Base-by-base conservation (phyloP, 2,329 filamentous ascomycete species). In the Cordyceps cateniannulata region DNA sequence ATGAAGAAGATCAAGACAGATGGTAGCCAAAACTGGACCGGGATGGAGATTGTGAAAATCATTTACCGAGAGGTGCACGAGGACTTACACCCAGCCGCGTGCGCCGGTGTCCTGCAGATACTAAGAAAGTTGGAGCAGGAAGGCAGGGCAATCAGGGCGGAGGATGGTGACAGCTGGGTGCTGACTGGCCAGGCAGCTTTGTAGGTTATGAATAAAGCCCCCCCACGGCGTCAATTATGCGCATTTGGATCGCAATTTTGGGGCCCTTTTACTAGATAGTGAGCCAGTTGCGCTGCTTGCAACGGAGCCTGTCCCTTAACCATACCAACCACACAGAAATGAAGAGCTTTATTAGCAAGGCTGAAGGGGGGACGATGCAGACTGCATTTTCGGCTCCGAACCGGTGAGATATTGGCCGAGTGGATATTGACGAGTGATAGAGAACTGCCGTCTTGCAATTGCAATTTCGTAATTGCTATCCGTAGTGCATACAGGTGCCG, bases 51-150 rank as follows among this genome's bases (percentile, higher is more conserved):
- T 64, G 93, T 97, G n/a, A 90, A 89, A 73, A 77, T 89, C 35
- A 91, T 99, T 38, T 99, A 99, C 72, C 82, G 81, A 58, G 86
- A 91, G 67, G 87, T 96, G 24, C 87, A 90, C 0, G 85, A 89
- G 71, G 85, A 81, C 68, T 77, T 98, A 65, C 89, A 93, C 73
- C 70, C 81, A 12, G 87, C 93, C 9, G 95, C 95, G 0, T 85
- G 90, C 64, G 80, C 82, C 45, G 92, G 93, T 1, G 79, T 97
- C 7, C 63, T 87, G 63, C 89, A 93, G 76, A 89, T 98, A 59
- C 73, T 99, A 65, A 75, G 79, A 61, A 98, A 98, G 78, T 76
- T 99, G 65, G 77, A 85, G 71, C 76, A 74, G 14, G 95, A 98
- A 67, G 90, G 87, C 2, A 88, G 80, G 69, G 89, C 89, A 4